These are phyloP conservation scores for Metschnikowia proteae DNA, from an alignment of 805 yeast genomes.

Conservation along the genomic window DNA sequence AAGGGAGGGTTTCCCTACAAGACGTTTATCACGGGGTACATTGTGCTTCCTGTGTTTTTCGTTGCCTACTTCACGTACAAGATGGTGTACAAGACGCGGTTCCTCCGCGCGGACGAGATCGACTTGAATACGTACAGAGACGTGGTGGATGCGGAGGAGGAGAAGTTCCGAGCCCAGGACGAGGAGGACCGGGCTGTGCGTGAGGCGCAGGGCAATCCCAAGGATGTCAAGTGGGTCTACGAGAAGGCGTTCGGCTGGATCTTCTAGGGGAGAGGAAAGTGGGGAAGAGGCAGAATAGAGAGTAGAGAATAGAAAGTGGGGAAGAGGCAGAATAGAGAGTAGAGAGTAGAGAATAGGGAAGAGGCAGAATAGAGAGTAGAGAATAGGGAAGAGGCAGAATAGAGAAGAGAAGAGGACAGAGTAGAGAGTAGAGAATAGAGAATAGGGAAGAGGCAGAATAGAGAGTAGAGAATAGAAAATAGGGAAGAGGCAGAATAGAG, in stretches of 20 bases:
- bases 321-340: too few species aligned
- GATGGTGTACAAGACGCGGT: constrained; percentile 46
- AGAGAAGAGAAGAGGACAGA: too few species aligned
- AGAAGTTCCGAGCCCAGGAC: constrained; percentile 31
- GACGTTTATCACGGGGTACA: constrained; percentile 71
- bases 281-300: too few species aligned
- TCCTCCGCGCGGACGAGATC: constrained; percentile 51
- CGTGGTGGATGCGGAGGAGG: constrained; percentile 52
- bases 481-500: too few species aligned
- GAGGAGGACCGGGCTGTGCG: constrained; percentile 33
- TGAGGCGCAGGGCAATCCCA: constrained; percentile 42
- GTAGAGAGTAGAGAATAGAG: too few species aligned
- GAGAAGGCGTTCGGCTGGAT: constrained; percentile 48
- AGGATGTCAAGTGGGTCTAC: constrained; percentile 45
- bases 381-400: too few species aligned
- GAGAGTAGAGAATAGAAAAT: too few species aligned
- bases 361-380: too few species aligned
- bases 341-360: too few species aligned
- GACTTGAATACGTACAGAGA: constrained; percentile 58
- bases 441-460: too few species aligned
- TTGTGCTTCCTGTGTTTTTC: constrained; percentile 65
- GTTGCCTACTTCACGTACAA: constrained; percentile 58
- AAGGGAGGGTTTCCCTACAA: constrained; percentile 43
- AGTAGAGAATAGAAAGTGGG: too few species aligned
- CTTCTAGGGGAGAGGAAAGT: constrained; percentile 35